Evolutionary conservation across 2,329 filamentous ascomycete genomes (phyloP), one percentile per base, ranked within the genome.

Genomic region (Alternaria consortialis): DNA sequence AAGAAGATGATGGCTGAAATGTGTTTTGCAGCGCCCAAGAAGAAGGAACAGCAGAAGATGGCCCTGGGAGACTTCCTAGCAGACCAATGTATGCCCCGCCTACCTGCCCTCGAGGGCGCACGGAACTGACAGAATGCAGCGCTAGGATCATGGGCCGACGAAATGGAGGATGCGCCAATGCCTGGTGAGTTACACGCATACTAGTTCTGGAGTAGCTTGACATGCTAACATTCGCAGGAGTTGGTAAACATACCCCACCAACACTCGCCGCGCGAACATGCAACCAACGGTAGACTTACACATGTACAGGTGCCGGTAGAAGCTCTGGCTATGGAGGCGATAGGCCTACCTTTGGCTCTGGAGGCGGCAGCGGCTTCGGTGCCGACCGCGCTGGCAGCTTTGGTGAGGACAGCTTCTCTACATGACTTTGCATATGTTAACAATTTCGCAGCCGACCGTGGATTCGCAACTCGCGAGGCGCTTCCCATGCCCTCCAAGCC

Each of bases 41-140:
- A 96, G 85, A 91, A 93, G 85, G 90, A 97, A 84, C 86, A 88
- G 82, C 91, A 97, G 89, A 99, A 96, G 87, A 94, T 99, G 91
- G 93, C 92, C 85, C 90, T 98, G 79, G 92, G 93, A 86, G 92
- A 93, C 83, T 99, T 99, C 88, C 88, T 99, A 86, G 87, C 87
- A 79, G 93, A 97, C 82, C 87, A 93, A 82, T 90, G 94, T 97
- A 87, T 82, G 92, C 74, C 72, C 65, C 64, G 62, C 68, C 53
- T 36, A 53, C 62, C 23, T 29, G 48, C 39, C 69, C 54, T 50
- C 57, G 60, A 61, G 60, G 56, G 66, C 64, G 65, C 51, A 56
- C 47, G 44, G 62, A 53, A 74, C 76, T 78, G 65, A 76, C 72
- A 61, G 47, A 53, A 53, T 61, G 63, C 75, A 91, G 89, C 87